Percentiles rank a stretch among this genome's conserved stretches.
phyloP scores from a whole-genome alignment of 306 rosid species.

The Cicer cuneatum region DNA sequence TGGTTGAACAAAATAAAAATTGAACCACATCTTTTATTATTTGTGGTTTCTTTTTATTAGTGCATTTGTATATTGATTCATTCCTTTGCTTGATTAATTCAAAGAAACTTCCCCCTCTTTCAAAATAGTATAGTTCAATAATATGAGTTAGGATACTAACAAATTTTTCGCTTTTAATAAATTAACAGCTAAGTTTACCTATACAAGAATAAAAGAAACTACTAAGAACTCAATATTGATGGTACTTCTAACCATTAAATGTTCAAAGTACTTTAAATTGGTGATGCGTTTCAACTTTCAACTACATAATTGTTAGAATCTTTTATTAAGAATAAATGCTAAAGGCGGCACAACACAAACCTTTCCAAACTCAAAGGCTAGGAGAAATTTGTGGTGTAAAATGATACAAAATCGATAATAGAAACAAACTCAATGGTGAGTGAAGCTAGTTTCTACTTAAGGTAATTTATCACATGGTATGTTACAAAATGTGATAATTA shows the following conservation, averaged over 20 bases:
- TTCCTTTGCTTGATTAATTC: slow-evolving; percentile 39
- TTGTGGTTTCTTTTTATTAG: background rate
- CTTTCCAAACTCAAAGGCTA: slow-evolving; percentile 26
- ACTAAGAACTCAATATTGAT: slow-evolving; percentile 23
- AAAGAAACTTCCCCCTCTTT: slow-evolving; percentile 40
- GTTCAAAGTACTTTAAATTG: slow-evolving; percentile 28
- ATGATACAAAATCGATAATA: slow-evolving; percentile 17
- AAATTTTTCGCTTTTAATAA: too few relatives aligned
- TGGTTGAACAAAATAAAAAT: too few relatives aligned
- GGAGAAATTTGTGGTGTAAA: slow-evolving; percentile 36
- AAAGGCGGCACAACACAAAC: slow-evolving; percentile 37
- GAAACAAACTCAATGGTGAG: slow-evolving; percentile 35
- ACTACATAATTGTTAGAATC: slow-evolving; percentile 31
- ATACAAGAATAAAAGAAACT: too few relatives aligned
- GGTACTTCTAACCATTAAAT: slow-evolving; percentile 37
- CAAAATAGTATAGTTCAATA: too few relatives aligned
- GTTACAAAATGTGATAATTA: slow-evolving; percentile 33
- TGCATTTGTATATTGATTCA: slow-evolving; percentile 23
- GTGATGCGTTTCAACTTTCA: slow-evolving; percentile 26
- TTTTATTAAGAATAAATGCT: slow-evolving; percentile 46
- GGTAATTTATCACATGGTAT: slow-evolving; percentile 49
- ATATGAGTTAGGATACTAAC: too few relatives aligned
- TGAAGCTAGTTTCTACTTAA: slow-evolving; percentile 33
- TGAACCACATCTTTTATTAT: background rate
- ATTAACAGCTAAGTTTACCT: too few relatives aligned